Evolutionary conservation across 2,329 filamentous ascomycete species (phyloP).

Genomic region (Trichoderma sp.): DNA sequence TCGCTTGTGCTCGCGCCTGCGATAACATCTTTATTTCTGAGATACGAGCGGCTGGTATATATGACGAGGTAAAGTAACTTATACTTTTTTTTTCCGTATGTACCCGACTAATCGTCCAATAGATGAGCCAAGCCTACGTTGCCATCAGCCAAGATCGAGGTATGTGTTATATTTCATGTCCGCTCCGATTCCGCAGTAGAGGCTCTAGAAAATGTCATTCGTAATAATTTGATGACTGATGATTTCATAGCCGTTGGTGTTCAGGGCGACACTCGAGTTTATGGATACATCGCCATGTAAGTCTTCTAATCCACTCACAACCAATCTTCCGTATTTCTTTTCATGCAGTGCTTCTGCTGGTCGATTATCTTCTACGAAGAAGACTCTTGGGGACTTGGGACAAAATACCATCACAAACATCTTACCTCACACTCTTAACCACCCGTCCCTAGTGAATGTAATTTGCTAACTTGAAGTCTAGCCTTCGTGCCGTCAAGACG

Average conservation of each 20-base stretch:
- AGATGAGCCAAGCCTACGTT: conserved; percentile 28
- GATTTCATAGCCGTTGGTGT: conserved; percentile 35
- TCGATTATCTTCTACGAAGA: background rate
- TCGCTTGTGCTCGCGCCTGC: conserved; percentile 74
- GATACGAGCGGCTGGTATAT: conserved; percentile 70
- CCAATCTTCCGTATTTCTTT: background rate
- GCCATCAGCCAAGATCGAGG: conserved; percentile 26
- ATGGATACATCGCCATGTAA: conserved; percentile 32
- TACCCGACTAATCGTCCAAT: conserved; percentile 2
- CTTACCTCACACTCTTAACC: background rate
- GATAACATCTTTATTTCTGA: conserved; percentile 73
- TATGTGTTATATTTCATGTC: background rate
- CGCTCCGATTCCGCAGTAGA: conserved; percentile 12
- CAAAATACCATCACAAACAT: background rate
- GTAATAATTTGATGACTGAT: background rate
- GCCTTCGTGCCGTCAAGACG: conserved; percentile 40
- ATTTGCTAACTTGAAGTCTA: conserved; percentile 19
- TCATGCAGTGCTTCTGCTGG: conserved; percentile 5
- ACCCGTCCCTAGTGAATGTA: background rate
- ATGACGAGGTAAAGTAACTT: conserved; percentile 34
- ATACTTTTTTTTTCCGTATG: background rate
- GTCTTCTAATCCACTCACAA: background rate
- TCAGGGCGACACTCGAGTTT: conserved; percentile 30
- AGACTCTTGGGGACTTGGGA: background rate
- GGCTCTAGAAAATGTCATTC: background rate